Percentiles rank a stretch among this genome's conserved stretches.
phyloP scores from a whole-genome alignment of 768 basidiomycete genomes.

The Agaricus sinodeliciosus region DNA sequence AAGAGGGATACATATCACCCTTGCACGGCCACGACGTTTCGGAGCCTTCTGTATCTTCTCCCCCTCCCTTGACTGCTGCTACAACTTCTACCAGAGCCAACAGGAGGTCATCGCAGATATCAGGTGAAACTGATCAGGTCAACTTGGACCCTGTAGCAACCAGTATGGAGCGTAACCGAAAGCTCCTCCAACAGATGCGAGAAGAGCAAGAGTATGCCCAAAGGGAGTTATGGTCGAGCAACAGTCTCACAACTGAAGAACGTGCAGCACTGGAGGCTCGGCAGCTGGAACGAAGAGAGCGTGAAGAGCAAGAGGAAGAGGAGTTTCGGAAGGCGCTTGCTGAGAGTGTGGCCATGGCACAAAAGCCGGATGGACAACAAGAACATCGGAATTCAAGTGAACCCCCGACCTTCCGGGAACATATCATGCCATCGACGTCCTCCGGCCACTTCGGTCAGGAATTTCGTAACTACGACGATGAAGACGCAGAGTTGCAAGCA shows the following conservation, averaged over 20 bases:
- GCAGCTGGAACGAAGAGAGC: conserved; percentile 22
- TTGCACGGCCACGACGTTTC: background rate
- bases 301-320: conserved; percentile 51
- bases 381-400: background rate
- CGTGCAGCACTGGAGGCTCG: conserved; percentile 24
- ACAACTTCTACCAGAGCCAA: conserved; percentile 12
- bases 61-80: conserved; percentile 10
- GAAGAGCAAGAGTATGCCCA: conserved; percentile 63
- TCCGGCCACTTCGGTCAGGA: background rate
- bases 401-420: background rate
- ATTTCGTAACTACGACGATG: conserved; percentile 70
- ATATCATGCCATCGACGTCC: background rate
- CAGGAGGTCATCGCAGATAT: conserved; percentile 1
- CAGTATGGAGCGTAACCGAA: conserved; percentile 59
- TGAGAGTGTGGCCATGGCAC: conserved; percentile 47
- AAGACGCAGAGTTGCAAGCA: conserved; percentile 83
- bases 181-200: conserved; percentile 57
- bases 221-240: conserved; percentile 45
- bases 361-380: conserved; percentile 4
- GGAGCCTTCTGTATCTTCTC: conserved; percentile 2
- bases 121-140: conserved; percentile 15
- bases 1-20: background rate
- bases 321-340: conserved; percentile 53
- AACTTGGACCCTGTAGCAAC: conserved; percentile 53
- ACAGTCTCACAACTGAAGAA: conserved; percentile 24